phyloP scores from a whole-genome alignment of 495 filamentous ascomycete genomes.

The Trypethelium eluteriae region DNA sequence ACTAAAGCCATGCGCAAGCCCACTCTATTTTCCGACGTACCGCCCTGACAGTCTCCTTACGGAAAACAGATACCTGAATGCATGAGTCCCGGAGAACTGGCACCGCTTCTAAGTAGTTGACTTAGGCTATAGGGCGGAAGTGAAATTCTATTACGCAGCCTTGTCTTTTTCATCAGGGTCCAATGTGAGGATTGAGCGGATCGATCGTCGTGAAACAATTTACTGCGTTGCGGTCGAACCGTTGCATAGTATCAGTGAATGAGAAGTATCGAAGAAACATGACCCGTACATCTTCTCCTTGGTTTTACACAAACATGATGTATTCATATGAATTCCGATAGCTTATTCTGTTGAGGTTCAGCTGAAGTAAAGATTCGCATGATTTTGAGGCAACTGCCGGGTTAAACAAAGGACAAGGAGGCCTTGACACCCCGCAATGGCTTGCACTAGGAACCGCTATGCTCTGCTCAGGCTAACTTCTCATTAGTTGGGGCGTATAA shows the following conservation, averaged over 20 bases:
- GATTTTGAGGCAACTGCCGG: conserved; percentile 4
- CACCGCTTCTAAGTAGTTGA: neutral
- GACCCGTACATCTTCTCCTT: neutral
- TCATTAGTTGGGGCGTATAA: neutral
- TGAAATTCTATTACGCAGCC: neutral
- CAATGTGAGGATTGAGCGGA: conserved; percentile 8
- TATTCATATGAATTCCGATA: neutral
- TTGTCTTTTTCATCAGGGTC: neutral
- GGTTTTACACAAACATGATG: neutral
- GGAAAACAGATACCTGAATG: neutral
- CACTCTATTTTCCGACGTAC: too few species aligned
- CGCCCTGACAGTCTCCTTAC: too few species aligned
- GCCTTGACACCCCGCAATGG: conserved; percentile 1
- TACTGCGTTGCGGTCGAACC: neutral
- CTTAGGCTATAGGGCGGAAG: neutral
- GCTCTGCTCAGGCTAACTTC: neutral
- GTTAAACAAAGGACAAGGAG: conserved; percentile 5
- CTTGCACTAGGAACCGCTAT: conserved; percentile 2
- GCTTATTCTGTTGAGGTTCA: neutral
- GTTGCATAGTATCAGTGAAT: neutral
- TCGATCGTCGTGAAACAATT: neutral
- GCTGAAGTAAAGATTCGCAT: neutral
- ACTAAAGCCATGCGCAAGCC: too few species aligned
- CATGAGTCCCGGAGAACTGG: neutral
- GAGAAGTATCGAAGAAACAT: neutral